Base-by-base conservation (phyloP, 768 basidiomycete genomes). In the Boletus reticulatus region DNA sequence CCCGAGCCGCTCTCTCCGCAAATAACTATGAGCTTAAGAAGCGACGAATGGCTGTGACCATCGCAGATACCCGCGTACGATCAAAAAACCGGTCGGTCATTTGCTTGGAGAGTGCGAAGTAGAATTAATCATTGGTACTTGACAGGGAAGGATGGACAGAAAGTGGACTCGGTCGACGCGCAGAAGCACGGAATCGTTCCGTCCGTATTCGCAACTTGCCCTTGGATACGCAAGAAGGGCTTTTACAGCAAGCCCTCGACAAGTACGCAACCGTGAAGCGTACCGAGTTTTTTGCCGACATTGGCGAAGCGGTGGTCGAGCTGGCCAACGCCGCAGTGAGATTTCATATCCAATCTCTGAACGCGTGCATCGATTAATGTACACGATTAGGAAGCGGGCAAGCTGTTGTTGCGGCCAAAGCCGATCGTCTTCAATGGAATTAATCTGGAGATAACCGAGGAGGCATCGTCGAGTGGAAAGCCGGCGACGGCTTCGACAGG, bases 1-100 rank as follows among this genome's bases (percentile, higher is more conserved):
- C 92, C 0, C 75, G 77, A 52, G 78, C 79, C 7, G 89, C 90
- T 7, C 76, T 97, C 37, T 76, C 80, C 7, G 87, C 91, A 5
- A 95, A 96, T 66, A 96, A 95, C 61, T 73, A 85, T 52, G 93
- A 96, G 64, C 76, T 95, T 29, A 95, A 94, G 73, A 92, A 87
- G 58, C 83, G 94, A n/a, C 83, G 89, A 14, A 89, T 98, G 44
- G 89, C 88, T 2, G 93, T 97, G 24, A 95, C 93, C 0, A 75
- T 94, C 17, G 85, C 92, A 4, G 92, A 96, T 69, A 77, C 84
- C 17, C 86, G 87, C 8, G 81, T 79, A 12, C 80, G 81, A 24
- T 73, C 80, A 6, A 78, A 77, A 47, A 77, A 76, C 60, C 77
- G 76, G 88, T 87, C 43, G 48, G 77, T 68, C 37, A 32, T 36